phyloP scores from a whole-genome alignment of 164 flowering plant genomes.

The Kalanchoe fedtschenkoi region DNA sequence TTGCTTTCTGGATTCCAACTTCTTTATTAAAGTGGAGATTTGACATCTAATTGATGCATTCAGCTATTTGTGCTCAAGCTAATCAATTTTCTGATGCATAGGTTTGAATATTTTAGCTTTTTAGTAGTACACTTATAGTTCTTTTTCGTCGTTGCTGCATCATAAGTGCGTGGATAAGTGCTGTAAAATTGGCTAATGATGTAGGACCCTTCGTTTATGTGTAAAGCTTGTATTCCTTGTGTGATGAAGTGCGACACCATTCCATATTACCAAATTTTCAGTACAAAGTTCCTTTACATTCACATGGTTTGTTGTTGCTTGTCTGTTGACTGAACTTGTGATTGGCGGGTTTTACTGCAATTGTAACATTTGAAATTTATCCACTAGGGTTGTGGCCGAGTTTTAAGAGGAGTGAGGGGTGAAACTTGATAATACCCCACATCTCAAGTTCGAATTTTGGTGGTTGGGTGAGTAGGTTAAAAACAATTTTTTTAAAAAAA shows the following conservation, averaged over 20 bases:
- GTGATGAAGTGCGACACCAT: neutral
- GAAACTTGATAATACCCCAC: too few species aligned
- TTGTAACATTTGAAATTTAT: too few species aligned
- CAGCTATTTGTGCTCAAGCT: neutral
- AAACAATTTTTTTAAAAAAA: too few species aligned
- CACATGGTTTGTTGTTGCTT: neutral
- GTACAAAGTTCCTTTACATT: neutral
- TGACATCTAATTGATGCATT: slow-evolving; percentile 11
- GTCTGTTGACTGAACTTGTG: neutral
- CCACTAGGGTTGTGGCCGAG: too few species aligned
- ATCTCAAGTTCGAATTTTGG: too few species aligned
- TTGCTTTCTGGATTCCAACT: neutral
- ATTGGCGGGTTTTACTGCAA: too few species aligned
- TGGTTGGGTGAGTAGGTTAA: too few species aligned
- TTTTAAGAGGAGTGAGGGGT: too few species aligned
- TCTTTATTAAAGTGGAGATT: slow-evolving; percentile 18
- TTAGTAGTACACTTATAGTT: neutral
- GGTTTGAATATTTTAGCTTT: neutral
- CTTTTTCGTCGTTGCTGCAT: neutral
- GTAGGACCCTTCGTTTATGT: neutral
- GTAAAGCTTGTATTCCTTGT: neutral
- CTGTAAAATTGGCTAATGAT: neutral
- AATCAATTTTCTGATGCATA: neutral
- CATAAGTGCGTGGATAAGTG: neutral
- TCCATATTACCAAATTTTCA: neutral